A percentile compares a stretch with the other conserved stretches of the same genome.
Evolutionary conservation across 1,284 basidiomycete genomes (phyloP).

Genomic region (Heterobasidion occidentale): DNA sequence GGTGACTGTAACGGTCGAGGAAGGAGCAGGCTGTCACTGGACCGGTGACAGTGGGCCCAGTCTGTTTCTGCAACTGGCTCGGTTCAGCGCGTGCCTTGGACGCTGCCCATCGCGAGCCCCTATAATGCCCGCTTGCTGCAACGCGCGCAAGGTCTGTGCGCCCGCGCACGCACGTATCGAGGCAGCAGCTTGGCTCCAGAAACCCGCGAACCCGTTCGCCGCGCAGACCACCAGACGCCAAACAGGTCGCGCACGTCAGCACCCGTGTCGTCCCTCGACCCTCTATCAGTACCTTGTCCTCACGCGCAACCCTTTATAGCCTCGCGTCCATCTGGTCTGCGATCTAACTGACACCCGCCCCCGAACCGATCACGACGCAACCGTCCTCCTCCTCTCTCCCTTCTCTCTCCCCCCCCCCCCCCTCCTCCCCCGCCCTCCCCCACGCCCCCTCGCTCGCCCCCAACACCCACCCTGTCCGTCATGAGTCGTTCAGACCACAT

Average conservation of each 20-base stretch:
- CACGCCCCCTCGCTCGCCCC: not conserved
- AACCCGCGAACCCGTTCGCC: too few relatives aligned
- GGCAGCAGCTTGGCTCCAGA: too few relatives aligned
- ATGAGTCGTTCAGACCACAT: slow-evolving; percentile 11
- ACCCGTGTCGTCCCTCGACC: not conserved
- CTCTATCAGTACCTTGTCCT: slow-evolving; percentile 1
- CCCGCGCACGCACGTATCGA: too few relatives aligned
- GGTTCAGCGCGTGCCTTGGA: slow-evolving; percentile 8
- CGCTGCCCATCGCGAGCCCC: slow-evolving; percentile 1
- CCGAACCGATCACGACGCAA: slow-evolving; percentile 13
- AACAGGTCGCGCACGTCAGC: not conserved
- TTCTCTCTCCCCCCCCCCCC: slow-evolving; percentile 3
- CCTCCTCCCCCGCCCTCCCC: slow-evolving; percentile 5
- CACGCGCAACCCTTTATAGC: not conserved
- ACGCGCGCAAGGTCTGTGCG: too few relatives aligned
- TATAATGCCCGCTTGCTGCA: too few relatives aligned
- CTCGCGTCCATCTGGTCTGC: slow-evolving; percentile 1
- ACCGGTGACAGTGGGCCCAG: too few relatives aligned
- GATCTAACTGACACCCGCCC: slow-evolving; percentile 4
- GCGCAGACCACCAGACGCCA: too few relatives aligned
- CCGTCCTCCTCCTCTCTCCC: slow-evolving; percentile 3
- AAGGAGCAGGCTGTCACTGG: not conserved
- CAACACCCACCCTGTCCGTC: not conserved
- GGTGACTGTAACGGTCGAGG: too few relatives aligned
- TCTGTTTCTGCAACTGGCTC: not conserved